Evolutionary conservation across 768 basidiomycete species (phyloP).

Genomic region (Termitomyces sp.): DNA sequence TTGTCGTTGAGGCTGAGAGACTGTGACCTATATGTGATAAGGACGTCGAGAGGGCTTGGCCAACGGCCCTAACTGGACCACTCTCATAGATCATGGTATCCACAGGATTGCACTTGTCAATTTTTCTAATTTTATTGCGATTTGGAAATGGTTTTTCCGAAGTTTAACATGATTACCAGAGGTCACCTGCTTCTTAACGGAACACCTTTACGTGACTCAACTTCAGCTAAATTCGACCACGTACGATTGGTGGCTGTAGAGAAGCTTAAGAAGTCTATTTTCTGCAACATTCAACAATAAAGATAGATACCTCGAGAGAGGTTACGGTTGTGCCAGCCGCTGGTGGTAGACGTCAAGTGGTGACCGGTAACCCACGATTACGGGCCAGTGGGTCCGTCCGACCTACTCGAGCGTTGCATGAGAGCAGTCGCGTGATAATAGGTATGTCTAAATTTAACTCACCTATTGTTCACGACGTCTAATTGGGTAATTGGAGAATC

Average conservation of each 20-base stretch:
- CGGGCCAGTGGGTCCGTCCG: not conserved
- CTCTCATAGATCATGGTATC: not conserved
- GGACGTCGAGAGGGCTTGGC: too few relatives aligned
- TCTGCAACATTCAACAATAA: too few relatives aligned
- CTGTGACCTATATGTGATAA: not conserved
- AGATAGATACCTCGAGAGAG: too few relatives aligned
- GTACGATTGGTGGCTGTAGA: not conserved
- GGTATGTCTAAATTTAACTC: constrained; percentile 2
- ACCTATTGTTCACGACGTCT: not conserved
- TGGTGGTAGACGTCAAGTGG: too few relatives aligned
- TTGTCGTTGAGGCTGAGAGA: not conserved
- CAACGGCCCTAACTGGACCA: not conserved
- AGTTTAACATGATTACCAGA: not conserved
- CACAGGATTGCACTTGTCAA: not conserved
- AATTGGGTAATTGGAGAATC: not conserved
- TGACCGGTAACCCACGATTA: not conserved
- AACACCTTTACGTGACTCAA: not conserved
- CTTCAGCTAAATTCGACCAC: not conserved
- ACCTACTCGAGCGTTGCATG: not conserved
- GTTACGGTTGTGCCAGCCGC: not conserved
- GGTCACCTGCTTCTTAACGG: not conserved
- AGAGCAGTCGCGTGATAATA: not conserved
- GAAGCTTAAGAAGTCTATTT: not conserved
- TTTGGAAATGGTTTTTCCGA: not conserved
- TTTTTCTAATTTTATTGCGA: not conserved